phyloP scores from a whole-genome alignment of 257 asterid genomes.

The Nicotiana tomentosiformis region DNA sequence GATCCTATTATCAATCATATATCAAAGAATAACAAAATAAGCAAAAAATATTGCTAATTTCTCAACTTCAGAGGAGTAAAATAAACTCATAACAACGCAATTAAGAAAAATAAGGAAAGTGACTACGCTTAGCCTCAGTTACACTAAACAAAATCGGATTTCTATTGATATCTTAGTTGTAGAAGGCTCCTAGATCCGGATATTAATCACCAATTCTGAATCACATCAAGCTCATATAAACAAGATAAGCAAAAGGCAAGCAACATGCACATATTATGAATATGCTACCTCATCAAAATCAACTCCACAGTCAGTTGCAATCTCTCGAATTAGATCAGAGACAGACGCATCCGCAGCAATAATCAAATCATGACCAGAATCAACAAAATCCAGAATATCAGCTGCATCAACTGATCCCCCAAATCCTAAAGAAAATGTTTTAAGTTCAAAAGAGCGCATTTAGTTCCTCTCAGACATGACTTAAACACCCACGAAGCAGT shows the following conservation, averaged over 20 bases:
- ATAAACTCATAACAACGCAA: background rate
- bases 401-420: conserved; percentile 66
- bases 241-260: background rate
- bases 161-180: no score
- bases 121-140: background rate
- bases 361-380: conserved; percentile 77
- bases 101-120: background rate
- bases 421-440: conserved; percentile 37
- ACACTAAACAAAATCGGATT: background rate
- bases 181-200: background rate
- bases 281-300: conserved; percentile 73
- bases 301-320: conserved; percentile 78
- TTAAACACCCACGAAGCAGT: no score
- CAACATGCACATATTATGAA: background rate
- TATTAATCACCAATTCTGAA: background rate
- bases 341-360: conserved; percentile 65
- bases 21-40: background rate
- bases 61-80: background rate
- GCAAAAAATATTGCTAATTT: background rate
- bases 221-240: background rate
- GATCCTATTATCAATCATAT: conserved; percentile 35
- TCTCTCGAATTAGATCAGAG: conserved; percentile 67
- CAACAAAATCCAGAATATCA: conserved; percentile 59
- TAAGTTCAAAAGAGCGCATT: background rate
- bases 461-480: no score